Base-by-base conservation (phyloP, 2,329 filamentous ascomycete genomes). In the Sphaceloma murrayae region DNA sequence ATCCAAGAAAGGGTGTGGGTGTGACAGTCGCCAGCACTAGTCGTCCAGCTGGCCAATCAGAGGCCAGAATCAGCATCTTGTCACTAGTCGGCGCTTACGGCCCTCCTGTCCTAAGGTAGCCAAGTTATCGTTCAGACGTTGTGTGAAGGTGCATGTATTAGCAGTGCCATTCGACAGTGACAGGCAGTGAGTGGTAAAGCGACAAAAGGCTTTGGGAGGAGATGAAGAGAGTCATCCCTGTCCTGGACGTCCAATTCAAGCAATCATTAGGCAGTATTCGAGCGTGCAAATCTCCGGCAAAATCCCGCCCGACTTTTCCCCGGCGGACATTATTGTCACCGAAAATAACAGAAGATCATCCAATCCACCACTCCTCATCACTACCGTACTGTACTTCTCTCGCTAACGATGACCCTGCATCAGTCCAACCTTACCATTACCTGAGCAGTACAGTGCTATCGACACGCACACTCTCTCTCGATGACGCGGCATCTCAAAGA, bases 401-500 rank as follows among this genome's bases (percentile, higher is more conserved):
- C n/a, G n/a, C n/a, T n/a, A n/a, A n/a, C n/a, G n/a, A n/a, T n/a
- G n/a, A 38, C 34, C n/a, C 8, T 38, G 34, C 34, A 26, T 38
- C 34, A 24, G 16, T 38, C 34, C 34, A 38, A 38, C 34, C n/a
- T n/a, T n/a, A n/a, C n/a, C n/a, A n/a, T n/a, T n/a, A n/a, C n/a
- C n/a, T n/a, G n/a, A n/a, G n/a, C n/a, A n/a, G n/a, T n/a, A 27
- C 13, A 24, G 9, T 30, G 22, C 30, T 30, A 40, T 40, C 24
- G 24, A 38, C 24, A 29, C 27, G 16, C 7, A 7, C 24, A 27
- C 7, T 6, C 7, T 7, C 13, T 19, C 3, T 26, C 22, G 36
- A 40, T 40, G 36, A 40, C 36, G 24, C 24, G 36, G 36, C 36
- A 40, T 13, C 36, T 40, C 36, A 40, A 40, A 40, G 30, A 30